Conservation (phyloP, 352 stramenopile genomes). For the Phytophthora fragariae region DNA sequence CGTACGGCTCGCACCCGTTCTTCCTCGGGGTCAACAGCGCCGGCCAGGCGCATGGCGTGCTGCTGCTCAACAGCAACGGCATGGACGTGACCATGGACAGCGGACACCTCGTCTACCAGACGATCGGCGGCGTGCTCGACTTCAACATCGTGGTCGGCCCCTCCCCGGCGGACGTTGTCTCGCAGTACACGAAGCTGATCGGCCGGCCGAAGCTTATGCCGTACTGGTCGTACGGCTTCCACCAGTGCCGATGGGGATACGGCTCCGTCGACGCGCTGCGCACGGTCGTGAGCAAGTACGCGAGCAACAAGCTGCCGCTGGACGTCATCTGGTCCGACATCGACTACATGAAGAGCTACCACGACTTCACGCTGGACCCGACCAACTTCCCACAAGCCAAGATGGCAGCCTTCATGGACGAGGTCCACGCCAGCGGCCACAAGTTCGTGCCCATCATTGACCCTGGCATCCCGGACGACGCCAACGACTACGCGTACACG, state of each 20-base stretch:
- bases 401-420: conserved; percentile 46
- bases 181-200: conserved; percentile 68
- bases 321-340: conserved; percentile 75
- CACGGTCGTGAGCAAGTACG: conserved; percentile 55
- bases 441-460: conserved; percentile 88
- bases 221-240: conserved; percentile 79
- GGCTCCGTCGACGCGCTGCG: conserved; percentile 34
- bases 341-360: conserved; percentile 65
- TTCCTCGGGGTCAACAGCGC: conserved; percentile 55
- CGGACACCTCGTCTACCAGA: conserved; percentile 56
- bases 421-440: conserved; percentile 63
- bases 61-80: conserved; percentile 70
- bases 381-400: conserved; percentile 50
- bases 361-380: conserved; percentile 75
- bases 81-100: conserved; percentile 68
- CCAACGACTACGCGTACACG: conserved; percentile 58
- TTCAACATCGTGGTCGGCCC: conserved; percentile 64
- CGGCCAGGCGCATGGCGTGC: conserved; percentile 55
- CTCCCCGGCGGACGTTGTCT: conserved; percentile 46
- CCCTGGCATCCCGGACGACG: conserved; percentile 74
- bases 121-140: conserved; percentile 69
- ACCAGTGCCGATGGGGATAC: conserved; percentile 70
- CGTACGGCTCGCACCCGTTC: conserved; percentile 72
- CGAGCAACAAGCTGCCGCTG: conserved; percentile 48
- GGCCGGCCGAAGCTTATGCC: conserved; percentile 64